Conservation (phyloP, 768 basidiomycete species). For the Mycena indigotica region DNA sequence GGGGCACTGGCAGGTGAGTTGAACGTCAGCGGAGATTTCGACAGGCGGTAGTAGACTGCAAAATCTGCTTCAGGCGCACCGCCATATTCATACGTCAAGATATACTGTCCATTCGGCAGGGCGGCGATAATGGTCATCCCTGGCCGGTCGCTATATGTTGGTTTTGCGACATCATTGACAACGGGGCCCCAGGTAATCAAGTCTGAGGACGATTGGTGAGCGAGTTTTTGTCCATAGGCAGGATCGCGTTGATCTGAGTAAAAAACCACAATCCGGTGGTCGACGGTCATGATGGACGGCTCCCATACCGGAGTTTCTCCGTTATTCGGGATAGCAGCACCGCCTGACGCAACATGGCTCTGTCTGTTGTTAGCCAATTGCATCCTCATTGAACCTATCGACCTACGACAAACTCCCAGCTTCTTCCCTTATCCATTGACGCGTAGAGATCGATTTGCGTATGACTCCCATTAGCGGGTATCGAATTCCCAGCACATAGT, state of each 20-base stretch:
- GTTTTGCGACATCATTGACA: slow-evolving; percentile 20
- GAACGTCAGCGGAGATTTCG: slow-evolving; percentile 21
- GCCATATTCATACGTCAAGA: slow-evolving; percentile 24
- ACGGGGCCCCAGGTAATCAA: slow-evolving; percentile 21
- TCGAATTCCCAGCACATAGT: slow-evolving; percentile 23
- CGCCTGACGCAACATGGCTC: slow-evolving; percentile 25
- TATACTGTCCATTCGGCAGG: slow-evolving; percentile 22
- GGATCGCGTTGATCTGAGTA: slow-evolving; percentile 28
- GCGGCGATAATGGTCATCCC: slow-evolving; percentile 24
- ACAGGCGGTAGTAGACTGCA: slow-evolving; percentile 18
- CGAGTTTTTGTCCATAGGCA: slow-evolving; percentile 24
- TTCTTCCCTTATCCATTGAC: slow-evolving; percentile 19
- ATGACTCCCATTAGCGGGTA: slow-evolving; percentile 17
- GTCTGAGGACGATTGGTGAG: slow-evolving; percentile 18
- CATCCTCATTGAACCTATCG: background rate
- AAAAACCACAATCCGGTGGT: slow-evolving; percentile 22
- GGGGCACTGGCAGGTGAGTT: slow-evolving; percentile 1
- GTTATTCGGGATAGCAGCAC: slow-evolving; percentile 20
- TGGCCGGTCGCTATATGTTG: slow-evolving; percentile 21
- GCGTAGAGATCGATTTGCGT: slow-evolving; percentile 27
- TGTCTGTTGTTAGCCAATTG: background rate
- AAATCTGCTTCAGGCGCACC: slow-evolving; percentile 15
- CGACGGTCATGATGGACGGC: slow-evolving; percentile 21
- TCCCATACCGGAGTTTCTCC: slow-evolving; percentile 26
- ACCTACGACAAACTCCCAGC: slow-evolving; percentile 19